Evolutionary conservation across 73 alveolate genomes (phyloP).

Genomic region (Durusdinium trenchii): DNA sequence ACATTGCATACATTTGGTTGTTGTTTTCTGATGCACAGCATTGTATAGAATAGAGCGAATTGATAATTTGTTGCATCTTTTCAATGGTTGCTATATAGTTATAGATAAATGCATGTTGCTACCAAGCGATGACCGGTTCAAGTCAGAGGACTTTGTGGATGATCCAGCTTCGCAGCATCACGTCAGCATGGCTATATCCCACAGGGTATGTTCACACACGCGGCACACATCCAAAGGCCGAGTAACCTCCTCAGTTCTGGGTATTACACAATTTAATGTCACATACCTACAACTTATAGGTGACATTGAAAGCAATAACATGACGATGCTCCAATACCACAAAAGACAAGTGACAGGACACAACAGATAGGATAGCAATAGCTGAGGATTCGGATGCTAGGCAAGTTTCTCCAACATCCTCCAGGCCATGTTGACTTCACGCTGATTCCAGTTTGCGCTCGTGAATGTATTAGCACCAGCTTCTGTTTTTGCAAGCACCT

Average conservation of each 20-base stretch:
- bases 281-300: not conserved
- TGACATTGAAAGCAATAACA: not conserved
- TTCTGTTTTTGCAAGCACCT: too few species aligned
- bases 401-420: conserved; percentile 2
- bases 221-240: too few species aligned
- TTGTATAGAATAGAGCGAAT: not conserved
- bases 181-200: not conserved
- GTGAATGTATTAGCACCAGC: too few species aligned
- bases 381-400: conserved; percentile 65
- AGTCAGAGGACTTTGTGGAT: conserved; percentile 18
- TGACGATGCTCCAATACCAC: too few species aligned
- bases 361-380: too few species aligned
- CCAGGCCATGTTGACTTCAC: too few species aligned
- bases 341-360: too few species aligned
- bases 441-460: too few species aligned
- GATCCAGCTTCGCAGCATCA: conserved; percentile 40
- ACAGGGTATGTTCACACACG: not conserved
- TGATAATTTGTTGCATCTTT: not conserved
- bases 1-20: not conserved
- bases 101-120: not conserved
- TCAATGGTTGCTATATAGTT: not conserved
- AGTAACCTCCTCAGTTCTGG: too few species aligned
- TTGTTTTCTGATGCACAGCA: not conserved
- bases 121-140: not conserved
- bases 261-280: too few species aligned